Percentiles rank a stretch among this genome's conserved stretches.
Conservation (phyloP, 805 yeast genomes). For the Metschnikowia similis region DNA sequence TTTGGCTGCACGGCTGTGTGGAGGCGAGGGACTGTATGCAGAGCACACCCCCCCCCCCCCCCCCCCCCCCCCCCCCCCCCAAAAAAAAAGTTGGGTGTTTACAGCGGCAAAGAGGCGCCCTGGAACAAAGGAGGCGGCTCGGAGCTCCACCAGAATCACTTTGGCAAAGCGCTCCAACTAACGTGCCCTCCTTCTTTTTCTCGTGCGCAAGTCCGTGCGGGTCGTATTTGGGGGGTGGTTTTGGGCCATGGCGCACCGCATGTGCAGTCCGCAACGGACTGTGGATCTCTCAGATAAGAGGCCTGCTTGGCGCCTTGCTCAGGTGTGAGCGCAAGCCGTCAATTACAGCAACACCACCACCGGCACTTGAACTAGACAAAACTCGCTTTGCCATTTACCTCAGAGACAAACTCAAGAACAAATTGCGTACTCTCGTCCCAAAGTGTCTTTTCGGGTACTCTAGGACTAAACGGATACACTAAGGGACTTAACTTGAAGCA, state of each 20-base stretch:
- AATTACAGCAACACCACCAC: not conserved
- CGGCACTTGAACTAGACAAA: not conserved
- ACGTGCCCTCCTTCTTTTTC: not conserved
- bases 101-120: not conserved
- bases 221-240: not conserved
- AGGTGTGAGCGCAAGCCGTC: not conserved
- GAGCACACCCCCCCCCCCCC: too few relatives aligned
- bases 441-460: not conserved
- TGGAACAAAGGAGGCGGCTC: not conserved
- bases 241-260: not conserved
- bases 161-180: too few relatives aligned
- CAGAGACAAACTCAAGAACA: too few relatives aligned
- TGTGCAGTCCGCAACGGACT: not conserved
- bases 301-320: not conserved
- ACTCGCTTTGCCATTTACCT: too few relatives aligned
- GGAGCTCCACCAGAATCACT: not conserved
- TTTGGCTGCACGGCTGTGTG: not conserved
- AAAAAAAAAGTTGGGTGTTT: too few relatives aligned
- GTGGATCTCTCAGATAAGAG: constrained; percentile 1
- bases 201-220: not conserved
- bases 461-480: not conserved
- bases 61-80: too few relatives aligned
- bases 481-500: not conserved
- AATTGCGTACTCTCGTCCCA: too few relatives aligned
- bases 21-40: not conserved